These are phyloP conservation scores for Ottelia alismoides DNA, from an alignment of 106 monocot species.

Conservation along the genomic window DNA sequence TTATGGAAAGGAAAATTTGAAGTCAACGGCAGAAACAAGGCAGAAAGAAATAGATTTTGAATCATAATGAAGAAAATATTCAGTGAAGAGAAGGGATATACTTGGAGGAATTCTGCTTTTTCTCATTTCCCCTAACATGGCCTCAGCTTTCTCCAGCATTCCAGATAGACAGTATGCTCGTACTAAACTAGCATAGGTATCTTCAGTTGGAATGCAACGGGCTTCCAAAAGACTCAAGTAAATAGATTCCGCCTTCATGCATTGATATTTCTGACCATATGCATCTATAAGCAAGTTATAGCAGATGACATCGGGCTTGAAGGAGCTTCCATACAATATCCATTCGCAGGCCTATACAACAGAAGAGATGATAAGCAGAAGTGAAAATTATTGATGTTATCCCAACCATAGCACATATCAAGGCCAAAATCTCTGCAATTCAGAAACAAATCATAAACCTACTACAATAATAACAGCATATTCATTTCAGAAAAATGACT, in stretches of 20 bases:
- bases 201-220: slow-evolving; percentile 73
- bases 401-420: too few species aligned
- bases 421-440: too few species aligned
- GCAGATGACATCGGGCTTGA: slow-evolving; percentile 77
- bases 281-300: slow-evolving; percentile 92
- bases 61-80: too few species aligned
- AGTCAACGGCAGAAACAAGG: too few species aligned
- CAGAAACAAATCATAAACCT: too few species aligned
- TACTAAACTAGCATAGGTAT: slow-evolving; percentile 77
- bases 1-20: too few species aligned
- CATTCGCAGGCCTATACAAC: slow-evolving; percentile 85
- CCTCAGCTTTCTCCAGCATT: slow-evolving; percentile 61
- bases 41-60: too few species aligned
- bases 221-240: slow-evolving; percentile 62
- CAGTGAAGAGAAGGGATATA: too few species aligned
- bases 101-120: slow-evolving; percentile 26
- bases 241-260: slow-evolving; percentile 52
- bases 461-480: too few species aligned
- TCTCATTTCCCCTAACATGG: slow-evolving; percentile 60
- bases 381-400: too few species aligned
- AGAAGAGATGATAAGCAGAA: too few species aligned
- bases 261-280: slow-evolving; percentile 51
- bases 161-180: slow-evolving; percentile 48
- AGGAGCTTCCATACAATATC: slow-evolving; percentile 71
- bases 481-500: too few species aligned